Evolutionary conservation across 148 eudicot genomes (phyloP).

Genomic region (Pharnaceum exiguum): DNA sequence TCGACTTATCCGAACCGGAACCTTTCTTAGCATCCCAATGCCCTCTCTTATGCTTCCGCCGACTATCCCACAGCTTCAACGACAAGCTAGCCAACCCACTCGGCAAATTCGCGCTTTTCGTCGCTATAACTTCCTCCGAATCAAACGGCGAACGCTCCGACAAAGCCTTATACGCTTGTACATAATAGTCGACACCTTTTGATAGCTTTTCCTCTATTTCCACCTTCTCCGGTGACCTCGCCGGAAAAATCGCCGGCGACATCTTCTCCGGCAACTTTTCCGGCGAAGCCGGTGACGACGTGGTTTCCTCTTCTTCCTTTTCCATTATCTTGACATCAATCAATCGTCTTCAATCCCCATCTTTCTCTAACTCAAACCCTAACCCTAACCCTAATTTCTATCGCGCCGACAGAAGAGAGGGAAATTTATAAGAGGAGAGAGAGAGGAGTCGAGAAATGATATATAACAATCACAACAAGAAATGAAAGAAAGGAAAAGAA

Average conservation of each 20-base stretch:
- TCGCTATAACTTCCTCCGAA: conserved; percentile 43
- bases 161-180: conserved; percentile 71
- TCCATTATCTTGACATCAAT: conserved; percentile 66
- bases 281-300: conserved; percentile 33
- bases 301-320: conserved; percentile 51
- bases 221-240: conserved; percentile 15
- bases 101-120: conserved; percentile 45
- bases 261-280: conserved; percentile 23
- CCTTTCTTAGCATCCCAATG: conserved; percentile 46
- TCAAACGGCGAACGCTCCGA: conserved; percentile 80
- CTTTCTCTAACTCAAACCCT: conserved; percentile 42
- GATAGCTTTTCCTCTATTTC: neutral
- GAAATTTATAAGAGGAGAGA: too few relatives aligned
- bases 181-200: conserved; percentile 47
- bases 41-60: conserved; percentile 66
- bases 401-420: too few relatives aligned
- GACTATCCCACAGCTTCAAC: conserved; percentile 51
- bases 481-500: neutral
- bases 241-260: conserved; percentile 21
- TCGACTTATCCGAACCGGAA: conserved; percentile 38
- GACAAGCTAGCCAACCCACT: conserved; percentile 55
- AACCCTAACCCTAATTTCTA: conserved; percentile 29
- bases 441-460: too few relatives aligned
- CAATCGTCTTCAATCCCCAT: conserved; percentile 47
- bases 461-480: too few relatives aligned